Conservation (phyloP, 2,329 filamentous ascomycete species). For the Huntiella omanensis region DNA sequence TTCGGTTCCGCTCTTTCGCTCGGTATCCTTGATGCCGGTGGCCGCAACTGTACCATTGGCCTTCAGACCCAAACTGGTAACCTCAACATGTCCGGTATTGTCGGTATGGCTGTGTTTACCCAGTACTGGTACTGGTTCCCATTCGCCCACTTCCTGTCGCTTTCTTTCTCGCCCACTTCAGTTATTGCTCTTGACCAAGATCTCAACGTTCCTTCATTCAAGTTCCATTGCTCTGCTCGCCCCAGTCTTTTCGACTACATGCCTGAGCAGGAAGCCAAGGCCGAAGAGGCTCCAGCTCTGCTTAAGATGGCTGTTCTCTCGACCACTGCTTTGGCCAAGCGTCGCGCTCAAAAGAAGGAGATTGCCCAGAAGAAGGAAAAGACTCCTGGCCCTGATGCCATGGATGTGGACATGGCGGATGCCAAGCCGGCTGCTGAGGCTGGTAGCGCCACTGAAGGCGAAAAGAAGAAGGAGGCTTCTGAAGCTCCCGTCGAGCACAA, state of each 20-base stretch:
- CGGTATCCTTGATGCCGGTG: slow-evolving; percentile 94
- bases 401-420: slow-evolving; percentile 63
- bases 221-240: slow-evolving; percentile 85
- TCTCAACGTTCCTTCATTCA: slow-evolving; percentile 81
- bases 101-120: slow-evolving; percentile 94
- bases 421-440: slow-evolving; percentile 27
- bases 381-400: slow-evolving; percentile 28
- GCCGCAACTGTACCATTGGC: slow-evolving; percentile 94
- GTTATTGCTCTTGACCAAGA: slow-evolving; percentile 91
- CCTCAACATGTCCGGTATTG: slow-evolving; percentile 94
- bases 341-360: slow-evolving; percentile 85
- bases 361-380: slow-evolving; percentile 68
- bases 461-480: slow-evolving; percentile 34
- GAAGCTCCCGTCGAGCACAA: slow-evolving; percentile 38
- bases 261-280: slow-evolving; percentile 86
- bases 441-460: slow-evolving; percentile 44
- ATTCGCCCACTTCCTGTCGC: slow-evolving; percentile 86
- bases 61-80: slow-evolving; percentile 96
- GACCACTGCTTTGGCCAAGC: slow-evolving; percentile 91
- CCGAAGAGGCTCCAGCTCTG: slow-evolving; percentile 80
- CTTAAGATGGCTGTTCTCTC: slow-evolving; percentile 92
- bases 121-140: slow-evolving; percentile 99
- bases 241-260: slow-evolving; percentile 97
- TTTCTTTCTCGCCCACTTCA: slow-evolving; percentile 91
- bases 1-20: slow-evolving; percentile 88